phyloP scores from a whole-genome alignment of 2,329 filamentous ascomycete species.

The Alternaria sp. region DNA sequence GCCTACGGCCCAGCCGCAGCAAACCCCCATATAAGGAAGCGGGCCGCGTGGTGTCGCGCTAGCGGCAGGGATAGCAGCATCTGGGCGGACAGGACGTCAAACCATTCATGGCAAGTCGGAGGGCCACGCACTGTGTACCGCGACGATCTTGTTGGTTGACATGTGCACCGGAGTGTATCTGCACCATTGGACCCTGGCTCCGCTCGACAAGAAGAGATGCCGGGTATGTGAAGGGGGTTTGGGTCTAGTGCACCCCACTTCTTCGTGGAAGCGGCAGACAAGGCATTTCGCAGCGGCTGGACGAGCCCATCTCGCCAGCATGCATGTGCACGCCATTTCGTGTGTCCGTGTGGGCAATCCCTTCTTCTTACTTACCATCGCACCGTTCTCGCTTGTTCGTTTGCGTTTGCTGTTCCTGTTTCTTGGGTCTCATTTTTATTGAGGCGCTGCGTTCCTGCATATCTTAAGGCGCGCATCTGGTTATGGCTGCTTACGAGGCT shows the following conservation, averaged over 20 bases:
- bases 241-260: not conserved
- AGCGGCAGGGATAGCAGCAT: not conserved
- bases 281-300: not conserved
- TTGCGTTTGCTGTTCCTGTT: not conserved
- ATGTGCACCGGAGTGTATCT: not conserved
- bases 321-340: not conserved
- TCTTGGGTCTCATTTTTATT: conserved; percentile 1
- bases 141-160: conserved; percentile 3
- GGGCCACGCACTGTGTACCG: not conserved
- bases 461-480: conserved; percentile 4
- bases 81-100: not conserved
- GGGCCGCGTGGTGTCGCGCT: conserved; percentile 4
- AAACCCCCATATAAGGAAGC: conserved; percentile 7
- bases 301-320: conserved; percentile 1
- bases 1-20: not conserved
- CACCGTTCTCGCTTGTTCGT: not conserved
- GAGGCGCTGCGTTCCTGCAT: conserved; percentile 20
- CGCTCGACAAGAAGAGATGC: not conserved
- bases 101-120: not conserved
- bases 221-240: not conserved
- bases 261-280: conserved; percentile 1
- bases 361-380: conserved; percentile 6
- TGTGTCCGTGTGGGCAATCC: not conserved
- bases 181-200: not conserved
- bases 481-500: conserved; percentile 25